Evolutionary conservation across 768 basidiomycete species (phyloP).

Genomic region (Boletus coccyginus): DNA sequence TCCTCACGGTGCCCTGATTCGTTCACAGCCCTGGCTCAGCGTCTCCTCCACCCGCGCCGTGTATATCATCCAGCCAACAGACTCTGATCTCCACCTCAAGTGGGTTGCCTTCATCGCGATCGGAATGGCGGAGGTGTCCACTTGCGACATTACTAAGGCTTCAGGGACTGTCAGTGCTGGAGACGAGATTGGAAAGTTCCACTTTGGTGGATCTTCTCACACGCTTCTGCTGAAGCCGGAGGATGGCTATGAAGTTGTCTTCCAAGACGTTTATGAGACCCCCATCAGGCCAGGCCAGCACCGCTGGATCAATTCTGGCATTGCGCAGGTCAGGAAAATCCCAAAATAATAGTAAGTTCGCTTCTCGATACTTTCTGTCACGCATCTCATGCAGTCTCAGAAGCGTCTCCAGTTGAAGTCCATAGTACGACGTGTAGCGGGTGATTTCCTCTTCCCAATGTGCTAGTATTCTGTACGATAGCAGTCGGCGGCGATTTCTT

Average conservation of each 20-base stretch:
- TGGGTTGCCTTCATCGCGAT: conserved; percentile 53
- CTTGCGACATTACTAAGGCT: neutral
- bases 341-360: no score
- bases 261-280: conserved; percentile 3
- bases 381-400: no score
- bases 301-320: conserved; percentile 1
- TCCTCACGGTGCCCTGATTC: conserved; percentile 18
- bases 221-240: conserved; percentile 35
- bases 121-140: conserved; percentile 62
- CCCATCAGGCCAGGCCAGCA: neutral
- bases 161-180: neutral
- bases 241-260: conserved; percentile 6
- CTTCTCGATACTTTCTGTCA: no score
- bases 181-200: conserved; percentile 48
- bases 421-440: no score
- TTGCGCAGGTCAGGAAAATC: neutral
- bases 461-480: no score
- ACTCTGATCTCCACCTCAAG: conserved; percentile 40
- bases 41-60: conserved; percentile 47
- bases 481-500: no score
- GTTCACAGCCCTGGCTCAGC: conserved; percentile 42
- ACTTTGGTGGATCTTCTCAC: conserved; percentile 56
- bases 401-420: no score
- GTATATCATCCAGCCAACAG: conserved; percentile 49
- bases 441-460: no score